Percentiles rank a stretch among this genome's conserved stretches.
Conservation (phyloP, 495 filamentous ascomycete species). For the Lophiostoma macrostomum region DNA sequence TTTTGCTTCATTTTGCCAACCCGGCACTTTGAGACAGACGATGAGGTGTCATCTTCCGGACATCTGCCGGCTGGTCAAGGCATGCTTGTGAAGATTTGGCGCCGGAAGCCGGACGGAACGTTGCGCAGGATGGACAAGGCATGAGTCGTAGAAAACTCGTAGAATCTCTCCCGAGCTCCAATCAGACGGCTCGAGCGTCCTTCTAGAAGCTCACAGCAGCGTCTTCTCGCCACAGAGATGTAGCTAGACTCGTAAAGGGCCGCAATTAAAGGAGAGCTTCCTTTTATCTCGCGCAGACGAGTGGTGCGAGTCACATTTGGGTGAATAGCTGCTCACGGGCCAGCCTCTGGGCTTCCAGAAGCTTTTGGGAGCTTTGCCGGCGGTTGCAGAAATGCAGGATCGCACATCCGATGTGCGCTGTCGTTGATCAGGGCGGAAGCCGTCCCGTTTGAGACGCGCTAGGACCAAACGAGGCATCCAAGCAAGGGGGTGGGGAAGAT, state of each 20-base stretch:
- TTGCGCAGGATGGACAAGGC: background rate
- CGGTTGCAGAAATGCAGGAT: conserved; percentile 13
- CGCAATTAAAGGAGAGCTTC: conserved; percentile 7
- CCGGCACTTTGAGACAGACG: conserved; percentile 5
- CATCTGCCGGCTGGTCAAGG: conserved; percentile 19
- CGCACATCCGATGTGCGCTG: conserved; percentile 2
- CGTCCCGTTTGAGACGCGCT: background rate
- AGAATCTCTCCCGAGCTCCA: background rate
- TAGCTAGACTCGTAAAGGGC: too few relatives aligned
- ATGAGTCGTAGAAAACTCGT: conserved; percentile 9
- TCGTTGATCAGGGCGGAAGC: background rate
- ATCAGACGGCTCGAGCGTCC: conserved; percentile 21
- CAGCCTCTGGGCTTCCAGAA: conserved; percentile 4
- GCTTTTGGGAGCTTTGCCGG: conserved; percentile 7
- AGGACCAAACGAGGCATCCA: conserved; percentile 17
- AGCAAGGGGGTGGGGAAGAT: conserved; percentile 13
- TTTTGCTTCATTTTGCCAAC: background rate
- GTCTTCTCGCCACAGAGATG: too few relatives aligned
- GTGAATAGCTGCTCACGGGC: conserved; percentile 16
- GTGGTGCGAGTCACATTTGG: conserved; percentile 5
- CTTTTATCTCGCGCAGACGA: background rate
- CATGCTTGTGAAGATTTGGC: conserved; percentile 5
- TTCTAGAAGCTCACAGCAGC: conserved; percentile 12
- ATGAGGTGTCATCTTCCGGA: conserved; percentile 7
- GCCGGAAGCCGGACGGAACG: conserved; percentile 9